Evolutionary conservation across 2,329 filamentous ascomycete genomes (phyloP).

Genomic region (Diplodia scrobiculata): DNA sequence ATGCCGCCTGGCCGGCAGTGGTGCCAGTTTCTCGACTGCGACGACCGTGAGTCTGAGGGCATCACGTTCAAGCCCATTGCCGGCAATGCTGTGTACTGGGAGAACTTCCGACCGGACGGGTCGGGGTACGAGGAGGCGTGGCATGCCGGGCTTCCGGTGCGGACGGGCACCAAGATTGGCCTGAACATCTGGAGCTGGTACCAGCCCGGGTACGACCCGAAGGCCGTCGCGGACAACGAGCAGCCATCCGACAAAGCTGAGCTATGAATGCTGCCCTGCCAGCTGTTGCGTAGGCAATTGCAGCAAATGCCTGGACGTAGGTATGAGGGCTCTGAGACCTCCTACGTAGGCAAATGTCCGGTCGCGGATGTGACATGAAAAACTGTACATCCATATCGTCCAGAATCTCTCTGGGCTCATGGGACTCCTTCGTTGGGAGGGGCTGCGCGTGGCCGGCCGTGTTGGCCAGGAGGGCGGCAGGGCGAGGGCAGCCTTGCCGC

Average conservation of each 20-base stretch:
- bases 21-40: constrained; percentile 62
- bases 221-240: neutral
- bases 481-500: neutral
- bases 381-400: neutral
- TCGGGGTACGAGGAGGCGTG: constrained; percentile 61
- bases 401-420: too few species aligned
- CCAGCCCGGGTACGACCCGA: constrained; percentile 41
- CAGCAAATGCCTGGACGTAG: too few species aligned
- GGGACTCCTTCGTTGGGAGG: neutral
- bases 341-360: too few species aligned
- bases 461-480: neutral
- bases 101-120: constrained; percentile 60
- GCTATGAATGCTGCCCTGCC: neutral
- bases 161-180: constrained; percentile 59
- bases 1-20: constrained; percentile 52
- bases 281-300: neutral
- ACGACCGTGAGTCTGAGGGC: constrained; percentile 45
- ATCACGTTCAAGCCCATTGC: constrained; percentile 61
- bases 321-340: too few species aligned
- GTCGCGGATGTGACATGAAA: too few species aligned
- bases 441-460: neutral
- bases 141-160: constrained; percentile 63
- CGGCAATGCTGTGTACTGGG: constrained; percentile 65
- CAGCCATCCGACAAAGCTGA: constrained; percentile 18
- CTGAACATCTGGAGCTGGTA: constrained; percentile 68